Base-by-base conservation (phyloP, 176 grass and related monocot genomes). In the Calamus simplicifolius region DNA sequence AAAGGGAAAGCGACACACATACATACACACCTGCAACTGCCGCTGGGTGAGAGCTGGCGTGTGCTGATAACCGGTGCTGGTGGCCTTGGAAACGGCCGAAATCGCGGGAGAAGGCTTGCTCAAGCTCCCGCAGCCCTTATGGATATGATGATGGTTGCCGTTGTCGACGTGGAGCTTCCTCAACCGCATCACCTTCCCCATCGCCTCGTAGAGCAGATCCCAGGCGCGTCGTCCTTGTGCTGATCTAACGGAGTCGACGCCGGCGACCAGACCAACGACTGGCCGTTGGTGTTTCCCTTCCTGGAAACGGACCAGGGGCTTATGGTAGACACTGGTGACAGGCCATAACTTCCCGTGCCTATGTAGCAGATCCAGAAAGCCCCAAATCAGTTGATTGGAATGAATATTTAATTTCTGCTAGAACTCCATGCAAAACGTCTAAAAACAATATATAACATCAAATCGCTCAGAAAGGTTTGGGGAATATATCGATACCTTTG, bases 281-380 rank as follows among this genome's bases (percentile, higher is more conserved):
- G 75, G 28, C 79, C 79, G 52, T 74, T 74, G 0, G 88, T 84
- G 70, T 73, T 98, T 48, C 85, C 85, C 19, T 85, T 85, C 6
- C 72, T 76, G 0, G 87, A 90, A 25, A 68, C 67, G 0, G 79
- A 80, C n/a, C 78, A 67, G 1, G 62, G 67, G 7, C 64, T 92
- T 0, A 98, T 51, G 25, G 88, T 92, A 3, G 94, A 92, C 49
- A 93, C 82, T 0, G 88, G 94, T 17, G 88, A 5, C 92, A 72
- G 15, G 66, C 76, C 61, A 62, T 63, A 27, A 54, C 66, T 25
- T 68, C 67, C 2, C 18, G 60, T 82, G 76, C n/a, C 57, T 4
- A 6, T 29, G 4, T 1, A 5, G 13, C 0, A 2, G 12, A 50
- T 13, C 4, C 7, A 63, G 14, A 75, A 21, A 25, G 59, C 26